phyloP scores from a whole-genome alignment of 768 basidiomycete genomes.

The Galerina sulciceps region DNA sequence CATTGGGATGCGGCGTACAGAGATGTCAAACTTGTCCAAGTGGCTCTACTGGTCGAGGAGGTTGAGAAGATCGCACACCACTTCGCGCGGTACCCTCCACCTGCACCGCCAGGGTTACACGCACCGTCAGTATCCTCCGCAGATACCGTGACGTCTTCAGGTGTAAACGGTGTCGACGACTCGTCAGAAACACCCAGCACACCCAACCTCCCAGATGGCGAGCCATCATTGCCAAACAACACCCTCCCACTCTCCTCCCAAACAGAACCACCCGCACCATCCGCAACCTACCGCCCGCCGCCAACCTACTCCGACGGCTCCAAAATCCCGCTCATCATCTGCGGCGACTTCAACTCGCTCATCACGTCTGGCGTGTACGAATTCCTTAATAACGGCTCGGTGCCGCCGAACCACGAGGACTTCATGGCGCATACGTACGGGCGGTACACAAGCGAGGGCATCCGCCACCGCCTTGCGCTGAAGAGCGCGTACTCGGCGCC shows the following conservation, averaged over 20 bases:
- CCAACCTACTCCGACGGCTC: constrained; percentile 81
- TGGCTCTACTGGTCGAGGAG: constrained; percentile 91
- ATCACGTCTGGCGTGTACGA: constrained; percentile 91
- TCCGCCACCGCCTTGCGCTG: constrained; percentile 78
- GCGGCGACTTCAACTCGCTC: constrained; percentile 95
- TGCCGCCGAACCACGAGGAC: constrained; percentile 81
- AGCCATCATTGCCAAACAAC: background rate
- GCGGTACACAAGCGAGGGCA: constrained; percentile 87
- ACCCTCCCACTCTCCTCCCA: constrained; percentile 9
- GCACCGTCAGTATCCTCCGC: constrained; percentile 28
- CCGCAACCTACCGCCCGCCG: constrained; percentile 46
- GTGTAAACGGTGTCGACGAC: constrained; percentile 23
- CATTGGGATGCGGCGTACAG: constrained; percentile 91
- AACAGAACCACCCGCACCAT: constrained; percentile 11
- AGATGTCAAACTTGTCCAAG: constrained; percentile 97
- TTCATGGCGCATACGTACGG: constrained; percentile 94
- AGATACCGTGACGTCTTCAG: constrained; percentile 15
- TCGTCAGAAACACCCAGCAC: constrained; percentile 20
- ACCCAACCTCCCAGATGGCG: constrained; percentile 3
- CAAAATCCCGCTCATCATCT: constrained; percentile 90
- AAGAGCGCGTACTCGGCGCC: constrained; percentile 80
- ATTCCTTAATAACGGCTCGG: constrained; percentile 74
- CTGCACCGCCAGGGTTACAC: constrained; percentile 40
- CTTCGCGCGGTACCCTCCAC: constrained; percentile 83
- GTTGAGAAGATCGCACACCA: constrained; percentile 85